These are phyloP conservation scores for Annona cherimola DNA, from an alignment of 164 flowering plant species.

Conservation along the genomic window DNA sequence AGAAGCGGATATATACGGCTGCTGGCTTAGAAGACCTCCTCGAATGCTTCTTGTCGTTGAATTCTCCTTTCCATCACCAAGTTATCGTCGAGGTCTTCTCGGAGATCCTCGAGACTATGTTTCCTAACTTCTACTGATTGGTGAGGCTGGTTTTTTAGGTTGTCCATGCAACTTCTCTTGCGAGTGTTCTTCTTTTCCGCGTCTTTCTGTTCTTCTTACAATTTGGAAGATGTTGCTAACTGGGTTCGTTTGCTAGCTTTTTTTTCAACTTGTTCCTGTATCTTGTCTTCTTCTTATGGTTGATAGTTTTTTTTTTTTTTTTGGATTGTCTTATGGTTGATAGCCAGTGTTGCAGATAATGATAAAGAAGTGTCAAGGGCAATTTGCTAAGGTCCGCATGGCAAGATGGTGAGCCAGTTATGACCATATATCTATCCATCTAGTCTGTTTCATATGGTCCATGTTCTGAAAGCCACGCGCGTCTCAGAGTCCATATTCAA, in stretches of 20 bases:
- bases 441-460: not conserved
- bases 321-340: not conserved
- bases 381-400: not conserved
- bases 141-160: not conserved
- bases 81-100: constrained; percentile 58
- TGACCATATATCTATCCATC: not conserved
- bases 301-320: too few species aligned
- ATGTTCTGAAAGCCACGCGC: not conserved
- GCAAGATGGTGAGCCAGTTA: not conserved
- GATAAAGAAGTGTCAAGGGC: not conserved
- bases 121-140: constrained; percentile 24
- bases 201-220: not conserved
- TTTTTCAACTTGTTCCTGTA: not conserved
- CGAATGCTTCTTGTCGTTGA: constrained; percentile 61
- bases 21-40: constrained; percentile 52
- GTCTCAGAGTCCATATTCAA: not conserved
- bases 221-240: not conserved
- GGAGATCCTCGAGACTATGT: constrained; percentile 70
- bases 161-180: not conserved
- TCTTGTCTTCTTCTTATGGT: not conserved
- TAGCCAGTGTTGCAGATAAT: not conserved
- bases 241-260: not conserved
- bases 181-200: too few species aligned
- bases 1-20: constrained; percentile 48
- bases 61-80: constrained; percentile 51